A percentile compares a stretch with the other conserved stretches of the same genome.
phyloP scores from a whole-genome alignment of 2,329 filamentous ascomycete genomes.

The Helotiales sp. region DNA sequence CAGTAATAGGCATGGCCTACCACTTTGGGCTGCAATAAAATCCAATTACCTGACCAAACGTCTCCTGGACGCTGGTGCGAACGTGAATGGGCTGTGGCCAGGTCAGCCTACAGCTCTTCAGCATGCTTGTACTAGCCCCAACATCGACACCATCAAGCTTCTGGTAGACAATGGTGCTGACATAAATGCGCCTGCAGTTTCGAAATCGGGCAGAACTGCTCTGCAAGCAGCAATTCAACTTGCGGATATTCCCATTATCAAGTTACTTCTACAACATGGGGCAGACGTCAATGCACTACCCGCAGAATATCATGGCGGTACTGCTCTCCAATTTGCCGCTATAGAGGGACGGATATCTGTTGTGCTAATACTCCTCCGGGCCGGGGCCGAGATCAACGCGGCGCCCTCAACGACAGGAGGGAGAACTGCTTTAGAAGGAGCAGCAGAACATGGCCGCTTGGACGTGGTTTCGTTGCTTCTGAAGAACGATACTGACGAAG shows the following conservation, averaged over 20 bases:
- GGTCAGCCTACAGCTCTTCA: conserved; percentile 11
- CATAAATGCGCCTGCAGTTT: conserved; percentile 10
- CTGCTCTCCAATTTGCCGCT: conserved; percentile 14
- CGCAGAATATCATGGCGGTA: conserved; percentile 9
- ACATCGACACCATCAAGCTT: conserved; percentile 6
- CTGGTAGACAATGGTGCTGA: conserved; percentile 13
- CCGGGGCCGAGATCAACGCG: conserved; percentile 13
- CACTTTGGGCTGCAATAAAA: conserved; percentile 4
- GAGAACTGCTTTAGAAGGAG: conserved; percentile 16
- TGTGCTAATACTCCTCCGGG: neutral
- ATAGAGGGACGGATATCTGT: neutral
- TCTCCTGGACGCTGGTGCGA: conserved; percentile 8
- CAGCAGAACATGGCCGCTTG: conserved; percentile 12
- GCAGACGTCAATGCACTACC: conserved; percentile 16
- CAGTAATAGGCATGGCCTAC: neutral
- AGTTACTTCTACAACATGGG: conserved; percentile 16
- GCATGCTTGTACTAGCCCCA: neutral
- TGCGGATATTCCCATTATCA: conserved; percentile 5
- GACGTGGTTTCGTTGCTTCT: conserved; percentile 22
- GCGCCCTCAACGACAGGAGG: conserved; percentile 9
- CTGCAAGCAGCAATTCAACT: conserved; percentile 14
- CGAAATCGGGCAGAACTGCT: conserved; percentile 12
- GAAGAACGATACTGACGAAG: conserved; percentile 12
- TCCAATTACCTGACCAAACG: neutral
- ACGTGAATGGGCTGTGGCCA: conserved; percentile 7